Percentiles rank a stretch among this genome's conserved stretches.
Evolutionary conservation across 2,329 filamentous ascomycete species (phyloP).

Genomic region (Trichoderma arundinaceum): DNA sequence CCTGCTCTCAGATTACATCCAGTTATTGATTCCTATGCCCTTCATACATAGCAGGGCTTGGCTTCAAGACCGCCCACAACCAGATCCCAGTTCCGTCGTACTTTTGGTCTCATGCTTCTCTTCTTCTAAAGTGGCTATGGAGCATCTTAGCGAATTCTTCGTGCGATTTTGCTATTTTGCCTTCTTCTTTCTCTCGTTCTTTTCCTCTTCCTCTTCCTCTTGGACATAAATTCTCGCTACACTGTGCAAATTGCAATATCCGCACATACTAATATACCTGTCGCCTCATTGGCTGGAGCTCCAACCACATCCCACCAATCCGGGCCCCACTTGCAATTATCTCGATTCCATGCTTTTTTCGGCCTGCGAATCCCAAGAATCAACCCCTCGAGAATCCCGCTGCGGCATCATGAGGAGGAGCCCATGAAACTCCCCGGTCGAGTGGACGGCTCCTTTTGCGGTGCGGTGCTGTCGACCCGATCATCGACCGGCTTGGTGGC

Average conservation of each 20-base stretch:
- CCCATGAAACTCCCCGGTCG: conserved; percentile 66
- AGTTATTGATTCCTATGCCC: too few species aligned
- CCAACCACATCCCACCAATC: conserved; percentile 20
- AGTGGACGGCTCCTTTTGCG: conserved; percentile 65
- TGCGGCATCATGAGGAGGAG: conserved; percentile 55
- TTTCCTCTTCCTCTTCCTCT: too few species aligned
- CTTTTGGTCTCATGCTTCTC: too few species aligned
- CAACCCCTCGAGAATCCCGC: conserved; percentile 27
- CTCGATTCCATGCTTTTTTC: conserved; percentile 30
- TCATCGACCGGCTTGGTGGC: conserved; percentile 40
- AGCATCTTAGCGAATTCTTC: not conserved
- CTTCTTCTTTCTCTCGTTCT: too few species aligned
- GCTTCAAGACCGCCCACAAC: too few species aligned
- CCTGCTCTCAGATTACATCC: too few species aligned
- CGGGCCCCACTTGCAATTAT: conserved; percentile 21
- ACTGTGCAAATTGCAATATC: not conserved
- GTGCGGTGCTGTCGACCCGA: conserved; percentile 58
- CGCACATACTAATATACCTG: not conserved
- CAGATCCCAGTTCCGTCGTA: too few species aligned
- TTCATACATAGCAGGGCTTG: too few species aligned
- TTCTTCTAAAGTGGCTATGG: too few species aligned
- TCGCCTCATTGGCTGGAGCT: conserved; percentile 18
- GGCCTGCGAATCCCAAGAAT: conserved; percentile 11
- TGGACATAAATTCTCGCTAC: not conserved
- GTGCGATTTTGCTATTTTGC: too few species aligned